phyloP scores from a whole-genome alignment of 192 early-diverging fungal species.

The Thoreauomyces humboldtii region DNA sequence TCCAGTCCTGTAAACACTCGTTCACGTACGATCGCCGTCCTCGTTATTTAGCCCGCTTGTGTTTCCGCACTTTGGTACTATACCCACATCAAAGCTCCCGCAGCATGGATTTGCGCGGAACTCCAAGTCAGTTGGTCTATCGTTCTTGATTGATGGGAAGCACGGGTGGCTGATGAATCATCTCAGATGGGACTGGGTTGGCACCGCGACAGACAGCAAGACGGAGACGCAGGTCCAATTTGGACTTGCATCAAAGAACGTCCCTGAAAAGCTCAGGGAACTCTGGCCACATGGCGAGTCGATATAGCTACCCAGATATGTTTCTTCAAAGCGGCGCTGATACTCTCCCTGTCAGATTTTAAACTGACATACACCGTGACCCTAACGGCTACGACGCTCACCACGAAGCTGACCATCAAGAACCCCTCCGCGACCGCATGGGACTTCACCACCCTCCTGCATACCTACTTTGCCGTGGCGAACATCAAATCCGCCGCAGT shows the following conservation, averaged over 20 bases:
- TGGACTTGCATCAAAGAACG: conserved; percentile 49
- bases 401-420: conserved; percentile 68
- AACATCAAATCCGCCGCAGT: conserved; percentile 65
- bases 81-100: conserved; percentile 55
- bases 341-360: conserved; percentile 48
- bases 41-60: conserved; percentile 55
- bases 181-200: conserved; percentile 62
- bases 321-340: not conserved
- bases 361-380: conserved; percentile 76
- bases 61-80: conserved; percentile 79
- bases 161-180: too few relatives aligned
- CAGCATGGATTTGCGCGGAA: conserved; percentile 71
- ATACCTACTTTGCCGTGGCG: conserved; percentile 77
- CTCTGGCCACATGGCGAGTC: conserved; percentile 59
- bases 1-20: not conserved
- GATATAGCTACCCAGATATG: not conserved
- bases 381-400: conserved; percentile 64
- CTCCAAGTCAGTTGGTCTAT: conserved; percentile 14
- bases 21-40: not conserved
- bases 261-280: conserved; percentile 52
- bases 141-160: conserved; percentile 6
- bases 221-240: conserved; percentile 52
- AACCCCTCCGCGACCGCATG: conserved; percentile 72
- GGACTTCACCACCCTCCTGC: conserved; percentile 85
- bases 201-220: conserved; percentile 43